Conservation (phyloP, 1,139 yeast genomes). For the Arxiozyma heterogenica region DNA sequence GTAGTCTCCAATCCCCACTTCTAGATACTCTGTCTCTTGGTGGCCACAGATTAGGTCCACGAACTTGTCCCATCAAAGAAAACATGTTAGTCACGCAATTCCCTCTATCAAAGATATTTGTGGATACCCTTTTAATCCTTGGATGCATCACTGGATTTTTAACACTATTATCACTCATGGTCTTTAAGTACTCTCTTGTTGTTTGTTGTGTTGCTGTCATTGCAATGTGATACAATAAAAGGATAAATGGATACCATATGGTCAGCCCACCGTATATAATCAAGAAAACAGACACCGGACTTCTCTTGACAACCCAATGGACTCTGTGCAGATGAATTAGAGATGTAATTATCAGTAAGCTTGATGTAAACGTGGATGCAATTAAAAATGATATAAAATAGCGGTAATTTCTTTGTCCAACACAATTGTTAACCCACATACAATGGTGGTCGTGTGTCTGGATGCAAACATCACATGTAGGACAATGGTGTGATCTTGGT, state of each 20-base stretch:
- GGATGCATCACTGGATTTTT: conserved; percentile 26
- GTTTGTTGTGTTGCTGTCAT: conserved; percentile 54
- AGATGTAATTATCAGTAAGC: conserved; percentile 21
- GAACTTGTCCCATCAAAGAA: conserved; percentile 42
- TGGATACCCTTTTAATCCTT: conserved; percentile 21
- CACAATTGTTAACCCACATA: conserved; percentile 68
- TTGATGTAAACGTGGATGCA: conserved; percentile 14
- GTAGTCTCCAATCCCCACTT: not conserved
- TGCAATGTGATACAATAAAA: conserved; percentile 46
- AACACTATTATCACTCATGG: conserved; percentile 22
- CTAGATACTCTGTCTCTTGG: not conserved
- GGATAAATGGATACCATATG: conserved; percentile 45
- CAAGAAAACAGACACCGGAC: conserved; percentile 43
- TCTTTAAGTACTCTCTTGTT: conserved; percentile 55
- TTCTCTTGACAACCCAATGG: conserved; percentile 17
- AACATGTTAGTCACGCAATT: conserved; percentile 36
- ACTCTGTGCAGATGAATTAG: conserved; percentile 21
- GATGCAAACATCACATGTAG: conserved; percentile 55
- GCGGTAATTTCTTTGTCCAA: conserved; percentile 62
- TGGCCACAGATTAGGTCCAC: conserved; percentile 37
- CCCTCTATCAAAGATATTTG: conserved; percentile 39
- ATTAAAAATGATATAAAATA: conserved; percentile 45
- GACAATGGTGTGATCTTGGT: conserved; percentile 63
- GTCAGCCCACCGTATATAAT: conserved; percentile 39
- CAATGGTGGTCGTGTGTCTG: conserved; percentile 70